These are phyloP conservation scores for Carex littledalei DNA, from an alignment of 176 grass and related monocot genomes.

Conservation along the genomic window DNA sequence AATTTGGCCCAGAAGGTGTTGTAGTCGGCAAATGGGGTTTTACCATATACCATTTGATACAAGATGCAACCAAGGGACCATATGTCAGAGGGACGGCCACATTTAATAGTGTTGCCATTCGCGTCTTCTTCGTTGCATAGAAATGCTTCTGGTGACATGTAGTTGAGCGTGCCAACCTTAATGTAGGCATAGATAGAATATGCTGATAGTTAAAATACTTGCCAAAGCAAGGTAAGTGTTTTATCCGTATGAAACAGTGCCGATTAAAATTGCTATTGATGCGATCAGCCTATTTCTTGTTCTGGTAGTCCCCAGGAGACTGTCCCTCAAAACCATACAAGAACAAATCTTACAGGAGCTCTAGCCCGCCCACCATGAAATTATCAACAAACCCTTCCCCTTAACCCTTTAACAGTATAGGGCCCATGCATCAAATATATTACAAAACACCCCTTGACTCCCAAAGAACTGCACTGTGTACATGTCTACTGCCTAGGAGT, in stretches of 20 bases:
- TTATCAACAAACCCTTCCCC: not conserved
- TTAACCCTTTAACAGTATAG: not conserved
- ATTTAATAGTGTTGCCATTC: slow-evolving; percentile 63
- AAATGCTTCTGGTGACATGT: slow-evolving; percentile 98
- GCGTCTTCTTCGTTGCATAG: slow-evolving; percentile 74
- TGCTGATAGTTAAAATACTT: not conserved
- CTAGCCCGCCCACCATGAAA: too few species aligned
- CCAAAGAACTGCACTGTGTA: not conserved
- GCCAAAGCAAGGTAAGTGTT: not conserved
- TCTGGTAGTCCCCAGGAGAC: too few species aligned
- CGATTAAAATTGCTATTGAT: too few species aligned
- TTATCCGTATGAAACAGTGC: not conserved
- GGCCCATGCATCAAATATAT: not conserved
- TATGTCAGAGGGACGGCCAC: slow-evolving; percentile 86
- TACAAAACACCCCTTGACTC: not conserved
- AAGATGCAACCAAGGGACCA: slow-evolving; percentile 98
- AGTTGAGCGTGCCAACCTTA: slow-evolving; percentile 96
- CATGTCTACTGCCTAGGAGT: not conserved
- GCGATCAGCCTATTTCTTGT: too few species aligned
- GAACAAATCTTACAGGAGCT: too few species aligned
- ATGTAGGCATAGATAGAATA: slow-evolving; percentile 8
- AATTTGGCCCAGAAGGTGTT: slow-evolving; percentile 86
- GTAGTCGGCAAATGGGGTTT: slow-evolving; percentile 82
- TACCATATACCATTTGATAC: slow-evolving; percentile 98
- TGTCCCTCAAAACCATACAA: too few species aligned